Conservation (phyloP, 106 monocot genomes). For the Phalaenopsis aphrodite region DNA sequence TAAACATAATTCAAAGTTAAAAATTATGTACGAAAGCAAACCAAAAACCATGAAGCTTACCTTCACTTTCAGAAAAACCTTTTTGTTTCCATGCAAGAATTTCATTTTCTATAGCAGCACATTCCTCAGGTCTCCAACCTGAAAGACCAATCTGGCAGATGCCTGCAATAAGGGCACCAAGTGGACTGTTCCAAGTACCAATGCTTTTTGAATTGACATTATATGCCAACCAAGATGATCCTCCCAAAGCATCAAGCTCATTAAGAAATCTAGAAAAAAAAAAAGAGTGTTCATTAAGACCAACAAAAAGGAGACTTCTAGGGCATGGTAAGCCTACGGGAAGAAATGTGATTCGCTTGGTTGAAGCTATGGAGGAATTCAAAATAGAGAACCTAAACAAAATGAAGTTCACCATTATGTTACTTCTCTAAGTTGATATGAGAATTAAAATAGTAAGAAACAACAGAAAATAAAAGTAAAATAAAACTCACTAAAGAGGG, state of each 20-base stretch:
- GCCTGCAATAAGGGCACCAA: conserved; percentile 62
- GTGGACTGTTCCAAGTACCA: conserved; percentile 42
- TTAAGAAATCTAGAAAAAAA: conserved; percentile 48
- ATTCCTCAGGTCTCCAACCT: conserved; percentile 73
- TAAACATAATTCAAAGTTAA: neutral
- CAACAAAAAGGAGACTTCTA: neutral
- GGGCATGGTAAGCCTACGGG: neutral
- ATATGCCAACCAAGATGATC: conserved; percentile 57
- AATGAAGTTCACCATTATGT: neutral
- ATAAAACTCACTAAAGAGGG: no score
- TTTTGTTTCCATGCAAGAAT: conserved; percentile 60
- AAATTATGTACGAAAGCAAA: neutral
- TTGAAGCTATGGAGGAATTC: neutral
- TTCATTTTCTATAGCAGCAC: conserved; percentile 66
- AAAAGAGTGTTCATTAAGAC: neutral
- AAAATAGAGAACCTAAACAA: neutral
- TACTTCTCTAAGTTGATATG: no score
- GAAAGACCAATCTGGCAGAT: conserved; percentile 69
- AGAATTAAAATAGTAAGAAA: no score
- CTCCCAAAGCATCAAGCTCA: conserved; percentile 68
- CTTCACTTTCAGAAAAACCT: conserved; percentile 71
- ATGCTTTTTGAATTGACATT: conserved; percentile 34
- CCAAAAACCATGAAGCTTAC: conserved; percentile 11
- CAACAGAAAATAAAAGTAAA: no score
- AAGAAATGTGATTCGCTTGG: no score